Percentiles rank a stretch among this genome's conserved stretches.
Conservation (phyloP, 805 yeast species). For the Wickerhamomyces strasburgensis region DNA sequence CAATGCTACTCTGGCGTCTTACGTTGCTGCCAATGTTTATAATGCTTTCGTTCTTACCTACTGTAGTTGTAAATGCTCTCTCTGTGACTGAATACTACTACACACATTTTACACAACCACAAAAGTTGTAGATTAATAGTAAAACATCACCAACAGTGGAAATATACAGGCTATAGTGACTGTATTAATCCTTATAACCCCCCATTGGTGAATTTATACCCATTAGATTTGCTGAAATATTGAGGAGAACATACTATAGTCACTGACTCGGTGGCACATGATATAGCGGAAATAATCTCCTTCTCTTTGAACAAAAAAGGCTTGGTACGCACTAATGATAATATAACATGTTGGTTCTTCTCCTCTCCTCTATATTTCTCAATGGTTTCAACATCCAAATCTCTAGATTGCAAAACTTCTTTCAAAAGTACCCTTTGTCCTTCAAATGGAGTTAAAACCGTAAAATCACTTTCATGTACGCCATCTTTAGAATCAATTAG, state of each 20-base stretch:
- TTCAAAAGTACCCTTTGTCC: conserved; percentile 38
- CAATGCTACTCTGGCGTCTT: too few relatives aligned
- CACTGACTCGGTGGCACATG: neutral
- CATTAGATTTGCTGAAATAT: neutral
- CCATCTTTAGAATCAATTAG: conserved; percentile 40
- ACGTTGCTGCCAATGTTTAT: too few relatives aligned
- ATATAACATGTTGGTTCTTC: conserved; percentile 1
- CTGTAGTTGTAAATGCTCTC: too few relatives aligned
- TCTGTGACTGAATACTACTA: too few relatives aligned
- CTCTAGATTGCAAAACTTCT: conserved; percentile 31
- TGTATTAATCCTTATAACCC: too few relatives aligned
- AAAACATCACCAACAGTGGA: too few relatives aligned
- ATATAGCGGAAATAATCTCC: neutral
- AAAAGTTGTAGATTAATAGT: too few relatives aligned
- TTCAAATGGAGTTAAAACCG: conserved; percentile 36
- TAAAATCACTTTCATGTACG: conserved; percentile 29
- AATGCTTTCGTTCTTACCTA: too few relatives aligned
- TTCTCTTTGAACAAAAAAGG: neutral
- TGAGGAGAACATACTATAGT: neutral
- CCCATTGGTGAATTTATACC: neutral
- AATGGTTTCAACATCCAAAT: neutral
- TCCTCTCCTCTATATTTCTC: conserved; percentile 6
- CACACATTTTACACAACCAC: too few relatives aligned
- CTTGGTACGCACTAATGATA: conserved; percentile 6
- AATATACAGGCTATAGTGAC: too few relatives aligned